Base-by-base conservation (phyloP, 2,329 filamentous ascomycete genomes). In the Malbranchea zuffiana region DNA sequence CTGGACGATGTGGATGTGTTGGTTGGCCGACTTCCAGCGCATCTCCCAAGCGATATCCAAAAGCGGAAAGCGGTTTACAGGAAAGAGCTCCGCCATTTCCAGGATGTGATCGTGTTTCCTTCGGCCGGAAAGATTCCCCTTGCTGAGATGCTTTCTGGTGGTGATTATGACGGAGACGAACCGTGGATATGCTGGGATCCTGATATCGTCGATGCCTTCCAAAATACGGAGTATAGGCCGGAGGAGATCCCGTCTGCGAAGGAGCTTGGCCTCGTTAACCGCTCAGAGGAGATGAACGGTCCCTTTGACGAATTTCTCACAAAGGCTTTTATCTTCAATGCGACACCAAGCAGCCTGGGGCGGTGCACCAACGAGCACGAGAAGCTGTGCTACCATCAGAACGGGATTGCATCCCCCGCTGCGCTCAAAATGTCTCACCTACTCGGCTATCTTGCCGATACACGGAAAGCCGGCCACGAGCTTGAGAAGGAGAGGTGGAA, bases 101-200 rank as follows among this genome's bases (percentile, higher is more conserved):
- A 65, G 30, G 69, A 78, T 47, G 63, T 78, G 1, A 66, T 75
- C 10, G 62, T 79, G 0, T 78, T 79, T 43, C 58, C 75, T 0
- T 63, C 61, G 0, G 60, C 52, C 39, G 75, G 75, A 0, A 44
- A 57, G 5, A 63, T 60, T 11, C 69, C 75, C 0, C 54, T 75
- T 0, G 75, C 74, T 0, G 63, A 64, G n/a, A 71, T 74, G 49
- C 55, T 79, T 0, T 75, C 75, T 16, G 75, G 75, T 4, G 75
- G 75, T 6, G 75, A 80, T 47, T 79, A 78, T 40, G 75, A 80
- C 44, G 75, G 75, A 0, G 75, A 80, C 39, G 67, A 55, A 2
- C 60, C 73, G 18, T 78, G 74, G 70, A 50, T 75, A 0, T 75
- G 71, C 47, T 79, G 73, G 72, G 73, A 78, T 35, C 55, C 59